phyloP scores from a whole-genome alignment of 768 basidiomycete species.

The Suillus alpinus region DNA sequence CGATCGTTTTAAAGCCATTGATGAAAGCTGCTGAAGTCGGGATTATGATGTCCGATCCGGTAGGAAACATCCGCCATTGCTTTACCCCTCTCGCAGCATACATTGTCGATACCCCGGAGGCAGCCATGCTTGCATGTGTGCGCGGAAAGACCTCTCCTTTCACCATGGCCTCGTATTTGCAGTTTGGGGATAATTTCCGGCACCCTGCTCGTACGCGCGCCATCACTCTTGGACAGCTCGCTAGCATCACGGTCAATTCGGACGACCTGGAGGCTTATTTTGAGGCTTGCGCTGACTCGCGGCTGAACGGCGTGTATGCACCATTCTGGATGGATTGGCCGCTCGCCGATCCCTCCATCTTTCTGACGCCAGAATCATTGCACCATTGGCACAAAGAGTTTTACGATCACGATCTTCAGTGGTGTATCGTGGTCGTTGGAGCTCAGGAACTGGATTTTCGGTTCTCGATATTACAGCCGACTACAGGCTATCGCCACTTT shows the following conservation, averaged over 20 bases:
- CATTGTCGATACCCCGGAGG: conserved; percentile 18
- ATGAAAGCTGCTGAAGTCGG: conserved; percentile 17
- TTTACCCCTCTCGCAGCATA: conserved; percentile 25
- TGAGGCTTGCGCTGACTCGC: background rate
- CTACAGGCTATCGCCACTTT: conserved; percentile 36
- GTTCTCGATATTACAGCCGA: conserved; percentile 3
- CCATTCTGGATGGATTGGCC: conserved; percentile 39
- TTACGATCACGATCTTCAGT: conserved; percentile 23
- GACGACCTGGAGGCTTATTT: conserved; percentile 9
- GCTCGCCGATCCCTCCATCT: conserved; percentile 29
- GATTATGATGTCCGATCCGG: conserved; percentile 17
- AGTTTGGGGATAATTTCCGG: conserved; percentile 29
- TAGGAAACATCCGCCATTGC: conserved; percentile 12
- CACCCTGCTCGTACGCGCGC: conserved; percentile 25
- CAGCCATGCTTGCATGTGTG: conserved; percentile 5
- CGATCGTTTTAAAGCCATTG: conserved; percentile 13
- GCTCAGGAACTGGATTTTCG: conserved; percentile 12
- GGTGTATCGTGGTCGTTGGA: conserved; percentile 20
- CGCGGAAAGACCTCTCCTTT: conserved; percentile 29
- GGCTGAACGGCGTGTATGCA: conserved; percentile 8
- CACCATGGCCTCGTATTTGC: conserved; percentile 25
- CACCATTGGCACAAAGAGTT: conserved; percentile 39
- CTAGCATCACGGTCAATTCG: conserved; percentile 18
- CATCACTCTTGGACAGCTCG: conserved; percentile 26
- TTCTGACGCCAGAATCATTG: conserved; percentile 36